phyloP scores from a whole-genome alignment of 805 yeast species.

The Ogataea allantospora region DNA sequence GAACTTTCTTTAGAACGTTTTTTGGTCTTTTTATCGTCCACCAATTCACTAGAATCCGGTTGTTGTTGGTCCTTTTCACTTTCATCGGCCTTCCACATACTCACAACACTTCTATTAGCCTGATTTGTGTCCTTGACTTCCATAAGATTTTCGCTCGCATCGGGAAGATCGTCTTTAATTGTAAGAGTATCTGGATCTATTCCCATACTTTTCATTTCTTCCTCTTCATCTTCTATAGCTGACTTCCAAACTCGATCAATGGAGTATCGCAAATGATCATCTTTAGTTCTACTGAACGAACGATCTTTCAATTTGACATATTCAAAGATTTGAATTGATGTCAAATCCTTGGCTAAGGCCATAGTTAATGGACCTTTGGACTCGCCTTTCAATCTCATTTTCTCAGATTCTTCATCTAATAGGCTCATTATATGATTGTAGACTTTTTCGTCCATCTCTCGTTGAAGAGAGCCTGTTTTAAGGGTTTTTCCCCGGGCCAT shows the following conservation, averaged over 20 bases:
- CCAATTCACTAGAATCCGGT: background rate
- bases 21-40: constrained; percentile 33
- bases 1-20: constrained; percentile 46
- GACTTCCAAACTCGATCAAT: constrained; percentile 57
- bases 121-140: constrained; percentile 62
- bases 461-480: constrained; percentile 26
- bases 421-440: constrained; percentile 53
- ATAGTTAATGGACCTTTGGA: constrained; percentile 39
- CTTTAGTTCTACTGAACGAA: constrained; percentile 67
- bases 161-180: constrained; percentile 14
- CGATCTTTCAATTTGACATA: constrained; percentile 65
- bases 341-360: constrained; percentile 63
- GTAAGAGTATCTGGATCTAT: constrained; percentile 21
- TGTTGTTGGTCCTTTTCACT: constrained; percentile 7
- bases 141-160: constrained; percentile 49
- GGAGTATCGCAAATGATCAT: constrained; percentile 57
- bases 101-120: constrained; percentile 74
- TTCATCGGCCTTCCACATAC: constrained; percentile 54
- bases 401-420: constrained; percentile 57
- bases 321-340: constrained; percentile 48
- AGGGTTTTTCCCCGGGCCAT: constrained; percentile 17
- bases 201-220: constrained; percentile 45
- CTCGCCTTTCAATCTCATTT: constrained; percentile 36
- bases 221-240: constrained; percentile 59
- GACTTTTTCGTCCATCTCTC: constrained; percentile 53